Evolutionary conservation across 2,329 filamentous ascomycete genomes (phyloP), one percentile per base, ranked within the genome.

Genomic region (Neonectria coccinea): DNA sequence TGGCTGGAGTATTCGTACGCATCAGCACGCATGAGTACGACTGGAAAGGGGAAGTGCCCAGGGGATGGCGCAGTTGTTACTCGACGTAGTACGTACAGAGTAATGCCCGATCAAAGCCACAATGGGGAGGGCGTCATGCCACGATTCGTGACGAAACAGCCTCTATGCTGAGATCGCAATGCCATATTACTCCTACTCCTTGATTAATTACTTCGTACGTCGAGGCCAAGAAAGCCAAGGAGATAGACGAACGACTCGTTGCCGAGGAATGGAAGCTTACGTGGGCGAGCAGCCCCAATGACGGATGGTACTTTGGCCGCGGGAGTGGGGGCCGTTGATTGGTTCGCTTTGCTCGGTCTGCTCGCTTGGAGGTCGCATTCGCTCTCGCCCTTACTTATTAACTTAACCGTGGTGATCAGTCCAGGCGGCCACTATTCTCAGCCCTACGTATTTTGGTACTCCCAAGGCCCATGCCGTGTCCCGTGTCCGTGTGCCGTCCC

Each of bases 361-460:
- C 27, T 51, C 29, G 27, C n/a, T 51, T 16, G 18, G 29, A 25
- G 27, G n/a, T 61, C 57, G 57, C 57, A 45, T 57, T 64, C 57
- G 57, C 41, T 29, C 39, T 44, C 12, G 44, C 36, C 52, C 45
- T 47, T 29, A 10, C 27, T 29, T 29, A 29, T 29, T 29, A 12
- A 42, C 31, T 7, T 25, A 25, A 25, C 25, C 25, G 25, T 25
- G 25, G 47, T 51, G 48, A 22, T 45, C 25, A 25, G 29, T 20
- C 22, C 5, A 51, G 48, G 48, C 48, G 48, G 14, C 48, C 29
- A 51, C 48, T 51, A 36, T 51, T 51, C 48, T 64, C 62, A 64
- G 62, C 62, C 62, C 62, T 64, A 64, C 57, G 52, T 52, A 50
- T 55, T 55, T 7, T 51, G 48, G 48, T 33, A 48, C 16, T 14